Conservation (phyloP, 2,329 filamentous ascomycete genomes). For the Alternaria viburni region DNA sequence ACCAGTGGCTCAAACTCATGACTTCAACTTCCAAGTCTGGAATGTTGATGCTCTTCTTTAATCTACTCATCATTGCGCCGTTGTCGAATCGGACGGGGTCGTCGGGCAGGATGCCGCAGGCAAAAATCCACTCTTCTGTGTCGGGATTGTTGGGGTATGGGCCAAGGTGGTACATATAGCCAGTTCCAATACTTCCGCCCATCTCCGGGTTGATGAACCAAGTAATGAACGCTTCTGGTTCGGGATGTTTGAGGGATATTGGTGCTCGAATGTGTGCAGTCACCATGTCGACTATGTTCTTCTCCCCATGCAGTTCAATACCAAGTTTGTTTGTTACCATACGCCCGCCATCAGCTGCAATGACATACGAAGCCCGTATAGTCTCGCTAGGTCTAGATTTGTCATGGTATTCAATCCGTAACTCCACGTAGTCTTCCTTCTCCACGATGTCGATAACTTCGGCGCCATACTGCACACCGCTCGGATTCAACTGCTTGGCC, state of each 20-base stretch:
- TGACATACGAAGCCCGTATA: neutral
- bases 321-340: neutral
- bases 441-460: neutral
- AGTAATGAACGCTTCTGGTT: neutral
- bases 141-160: neutral
- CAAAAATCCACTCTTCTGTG: neutral
- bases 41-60: neutral
- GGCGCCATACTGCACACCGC: neutral
- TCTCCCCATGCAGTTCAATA: neutral
- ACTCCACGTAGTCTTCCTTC: neutral
- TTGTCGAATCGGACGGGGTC: neutral
- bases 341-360: neutral
- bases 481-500: neutral
- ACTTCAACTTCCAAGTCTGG: neutral
- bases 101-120: neutral
- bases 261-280: neutral
- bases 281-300: neutral
- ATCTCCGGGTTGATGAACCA: neutral
- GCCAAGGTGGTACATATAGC: neutral
- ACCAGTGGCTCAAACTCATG: neutral
- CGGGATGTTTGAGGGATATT: neutral
- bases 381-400: neutral
- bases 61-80: neutral
- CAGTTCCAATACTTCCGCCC: neutral
- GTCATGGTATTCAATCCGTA: neutral